Base-by-base conservation (phyloP, 1,284 basidiomycete species). In the Microbotryum scabiosae region DNA sequence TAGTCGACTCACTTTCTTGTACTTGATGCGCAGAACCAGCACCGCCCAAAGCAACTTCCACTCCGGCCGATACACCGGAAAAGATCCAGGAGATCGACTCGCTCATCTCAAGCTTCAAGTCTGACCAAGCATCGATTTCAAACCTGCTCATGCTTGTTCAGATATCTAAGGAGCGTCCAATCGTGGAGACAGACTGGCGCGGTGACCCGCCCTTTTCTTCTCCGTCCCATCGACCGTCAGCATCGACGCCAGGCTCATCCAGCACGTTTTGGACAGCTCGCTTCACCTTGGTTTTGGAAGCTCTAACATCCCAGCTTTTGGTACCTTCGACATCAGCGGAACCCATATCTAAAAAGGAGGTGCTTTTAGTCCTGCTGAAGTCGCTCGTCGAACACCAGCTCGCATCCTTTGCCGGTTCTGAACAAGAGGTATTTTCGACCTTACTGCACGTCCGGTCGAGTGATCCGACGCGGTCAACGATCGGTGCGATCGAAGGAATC, bases 371-470 rank as follows among this genome's bases (percentile, higher is more conserved):
- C 12, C 46, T 62, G 14, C 47, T 70, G 10, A 51, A 57, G 21
- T 65, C 62, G 30, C 54, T 70, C n/a, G 62, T 69, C 30, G 61
- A 69, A 49, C 61, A 70, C 51, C 67, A 70, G 45, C 56, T 54
- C 12, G 46, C 60, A 0, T 54, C 51, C 46, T 60, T 69, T 21
- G 48, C 58, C 0, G 69, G 69, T 21, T 53, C 51, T 18, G 69
- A 70, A 36, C 30, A 46, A 7, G 49, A 44, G 9, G 26, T 70
- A 4, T 64, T 70, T 72, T 78, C 81, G 28, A 77, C 80, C 60
- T 76, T 87, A 60, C 76, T 88, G 62, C 77, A 75, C 59, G 78
- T 85, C 54, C 79, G 85, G 50, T 88, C 84, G 71, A 41, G 36
- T 41, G 36, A 41, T 41, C 36, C 36, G 14, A 41, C 36, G 36